Base-by-base conservation (phyloP, 192 early-diverging fungal genomes). In the Dissophora ornata region DNA sequence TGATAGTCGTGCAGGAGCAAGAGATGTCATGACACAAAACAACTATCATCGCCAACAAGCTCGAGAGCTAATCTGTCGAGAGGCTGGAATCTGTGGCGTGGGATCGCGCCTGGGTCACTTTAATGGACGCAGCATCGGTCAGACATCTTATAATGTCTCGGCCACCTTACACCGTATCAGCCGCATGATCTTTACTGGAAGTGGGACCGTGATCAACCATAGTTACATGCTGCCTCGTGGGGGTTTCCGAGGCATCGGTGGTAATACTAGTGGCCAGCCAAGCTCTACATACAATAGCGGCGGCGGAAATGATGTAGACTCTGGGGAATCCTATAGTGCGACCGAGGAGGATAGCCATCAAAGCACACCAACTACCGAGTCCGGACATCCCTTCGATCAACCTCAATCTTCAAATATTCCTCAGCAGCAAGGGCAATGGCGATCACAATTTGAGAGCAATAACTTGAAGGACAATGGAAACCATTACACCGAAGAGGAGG, bases 151-250 rank as follows among this genome's bases (percentile, higher is more conserved):
- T 18, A 65, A 77, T 28, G 73, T 77, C 18, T 54, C 73, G 0
- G 51, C 64, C 0, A 77, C 73, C 12, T 52, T 77, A 2, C 54
- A 77, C 25, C 58, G 62, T 28, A 22, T 64, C 2, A 77, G 73
- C 45, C 49, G 64, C 0, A 38, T 54, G 8, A 11, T 77, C 30
- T 77, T 67, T 46, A 67, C 73, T 16, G 73, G 73, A 4, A 67
- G 73, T 25, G 73, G 73, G 12, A 77, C 73, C 12, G 21, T 58
- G n/a, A 67, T 77, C 53, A 67, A 21, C 16, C 30, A 62, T n/a
- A 57, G 45, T 26, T 77, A 40, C 40, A 77, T 77, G 73, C 60
- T 77, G 7, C 73, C 73, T 7, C 42, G 73, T 36, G 73, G 73
- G 0, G 73, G 73, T 0, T 77, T 77, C 24, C 57, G 73, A 47